phyloP scores from a whole-genome alignment of 352 stramenopile genomes.

The Halophytophthora polymorphica region DNA sequence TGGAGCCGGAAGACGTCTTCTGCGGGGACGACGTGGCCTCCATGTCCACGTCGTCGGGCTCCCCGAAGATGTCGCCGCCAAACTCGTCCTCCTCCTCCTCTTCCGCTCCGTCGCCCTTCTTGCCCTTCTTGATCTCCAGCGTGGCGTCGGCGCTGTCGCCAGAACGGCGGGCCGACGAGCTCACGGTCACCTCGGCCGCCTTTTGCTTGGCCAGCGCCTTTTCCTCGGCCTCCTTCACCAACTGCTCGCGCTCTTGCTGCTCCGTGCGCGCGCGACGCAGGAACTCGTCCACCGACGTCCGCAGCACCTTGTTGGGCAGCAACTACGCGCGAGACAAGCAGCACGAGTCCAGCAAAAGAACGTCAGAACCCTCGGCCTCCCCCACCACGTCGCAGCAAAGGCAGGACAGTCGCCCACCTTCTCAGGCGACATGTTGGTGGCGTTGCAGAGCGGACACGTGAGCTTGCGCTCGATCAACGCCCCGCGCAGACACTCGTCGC shows the following conservation, averaged over 20 bases:
- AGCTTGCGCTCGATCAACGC: constrained; percentile 80
- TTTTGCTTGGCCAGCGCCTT: constrained; percentile 82
- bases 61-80: constrained; percentile 80
- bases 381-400: neutral
- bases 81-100: constrained; percentile 87
- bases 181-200: constrained; percentile 52
- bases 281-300: constrained; percentile 84
- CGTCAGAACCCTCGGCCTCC: neutral
- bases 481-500: constrained; percentile 77
- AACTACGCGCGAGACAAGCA: constrained; percentile 23
- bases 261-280: constrained; percentile 70
- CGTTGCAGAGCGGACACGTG: constrained; percentile 75
- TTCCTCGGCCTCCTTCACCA: constrained; percentile 83
- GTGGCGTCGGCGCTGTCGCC: constrained; percentile 80
- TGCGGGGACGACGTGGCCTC: constrained; percentile 23
- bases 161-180: constrained; percentile 37
- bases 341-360: neutral
- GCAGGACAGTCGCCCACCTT: constrained; percentile 29
- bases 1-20: constrained; percentile 9
- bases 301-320: constrained; percentile 77
- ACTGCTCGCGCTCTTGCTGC: constrained; percentile 79
- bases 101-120: constrained; percentile 62
- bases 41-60: constrained; percentile 46
- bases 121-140: constrained; percentile 84
- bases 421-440: constrained; percentile 81